Conservation (phyloP, 495 filamentous ascomycete genomes). For the Terfezia boudieri region DNA sequence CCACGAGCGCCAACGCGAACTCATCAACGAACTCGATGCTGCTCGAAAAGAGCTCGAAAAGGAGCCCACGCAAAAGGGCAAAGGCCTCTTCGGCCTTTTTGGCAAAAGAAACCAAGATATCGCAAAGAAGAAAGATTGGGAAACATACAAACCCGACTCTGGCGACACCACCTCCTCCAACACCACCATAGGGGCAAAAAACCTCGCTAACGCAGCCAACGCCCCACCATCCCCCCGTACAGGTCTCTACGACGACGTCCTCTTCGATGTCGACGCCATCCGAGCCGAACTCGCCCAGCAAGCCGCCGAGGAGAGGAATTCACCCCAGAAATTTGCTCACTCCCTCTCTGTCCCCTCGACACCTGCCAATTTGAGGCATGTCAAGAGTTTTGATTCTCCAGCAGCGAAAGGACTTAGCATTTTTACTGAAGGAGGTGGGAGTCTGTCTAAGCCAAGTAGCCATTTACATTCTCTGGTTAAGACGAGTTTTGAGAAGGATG, state of each 20-base stretch:
- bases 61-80: constrained; percentile 41
- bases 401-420: not conserved
- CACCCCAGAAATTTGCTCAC: not conserved
- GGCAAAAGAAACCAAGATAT: constrained; percentile 44
- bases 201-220: constrained; percentile 25
- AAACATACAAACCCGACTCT: constrained; percentile 37
- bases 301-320: not conserved
- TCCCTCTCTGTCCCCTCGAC: constrained; percentile 8
- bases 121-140: constrained; percentile 74
- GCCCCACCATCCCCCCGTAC: not conserved
- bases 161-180: constrained; percentile 30
- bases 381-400: constrained; percentile 26
- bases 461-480: not conserved
- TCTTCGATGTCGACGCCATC: constrained; percentile 95
- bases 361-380: constrained; percentile 25
- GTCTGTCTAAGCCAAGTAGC: not conserved
- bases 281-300: constrained; percentile 48
- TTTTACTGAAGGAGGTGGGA: not conserved
- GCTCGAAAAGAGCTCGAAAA: constrained; percentile 67
- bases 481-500: not conserved
- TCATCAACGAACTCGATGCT: constrained; percentile 92
- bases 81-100: constrained; percentile 46
- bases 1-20: constrained; percentile 61
- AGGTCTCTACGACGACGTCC: constrained; percentile 31
- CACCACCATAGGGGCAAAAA: constrained; percentile 19